Base-by-base conservation (phyloP, 495 filamentous ascomycete species). In the Penicillium mononematosum region DNA sequence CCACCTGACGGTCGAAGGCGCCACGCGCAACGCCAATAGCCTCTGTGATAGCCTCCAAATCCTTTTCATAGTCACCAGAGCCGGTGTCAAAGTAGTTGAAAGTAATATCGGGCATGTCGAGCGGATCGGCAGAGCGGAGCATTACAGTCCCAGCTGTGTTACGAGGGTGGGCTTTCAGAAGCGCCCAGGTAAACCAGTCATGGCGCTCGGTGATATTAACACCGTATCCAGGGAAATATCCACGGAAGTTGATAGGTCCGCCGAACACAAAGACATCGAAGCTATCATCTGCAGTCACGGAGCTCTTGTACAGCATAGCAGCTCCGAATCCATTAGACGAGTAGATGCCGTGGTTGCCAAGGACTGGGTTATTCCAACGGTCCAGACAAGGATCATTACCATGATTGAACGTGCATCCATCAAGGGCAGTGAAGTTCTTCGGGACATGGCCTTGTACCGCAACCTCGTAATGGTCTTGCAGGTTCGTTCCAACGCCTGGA, bases 381-480 rank as follows among this genome's bases (percentile, higher is more conserved):
- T 73, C 65, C 52, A 82, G 65, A 64, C 81, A 84, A 3, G 74
- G 70, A 59, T 85, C 62, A 9, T 56, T 50, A 11, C 22, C 75
- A 22, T 56, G 17, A 22, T 34, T 14, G 24, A 55, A 55, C 4
- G 52, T 55, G 43, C 52, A 55, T 16, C 73, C 43, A 2, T 55
- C 16, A 16, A 81, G 67, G 0, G 73, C 64, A 0, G 66, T 61
- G 56, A 76, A 81, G 62, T 79, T 67, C 19, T 64, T 46, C 20
- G 78, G 75, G 8, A 71, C 66, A 2, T 75, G 68, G 46, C 70
- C 79, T 32, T 76, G 72, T 6, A 86, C 76, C 32, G 71, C 62
- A 22, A 71, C 75, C 54, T 87, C 84, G 63, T 85, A 83, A 65
- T 83, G 83, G 60, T 89, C 84, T 52, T 88, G 85, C 1, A 89